A percentile compares a stretch with the other conserved stretches of the same genome.
phyloP scores from a whole-genome alignment of 768 basidiomycete genomes.

The Crassisporium funariophilum region DNA sequence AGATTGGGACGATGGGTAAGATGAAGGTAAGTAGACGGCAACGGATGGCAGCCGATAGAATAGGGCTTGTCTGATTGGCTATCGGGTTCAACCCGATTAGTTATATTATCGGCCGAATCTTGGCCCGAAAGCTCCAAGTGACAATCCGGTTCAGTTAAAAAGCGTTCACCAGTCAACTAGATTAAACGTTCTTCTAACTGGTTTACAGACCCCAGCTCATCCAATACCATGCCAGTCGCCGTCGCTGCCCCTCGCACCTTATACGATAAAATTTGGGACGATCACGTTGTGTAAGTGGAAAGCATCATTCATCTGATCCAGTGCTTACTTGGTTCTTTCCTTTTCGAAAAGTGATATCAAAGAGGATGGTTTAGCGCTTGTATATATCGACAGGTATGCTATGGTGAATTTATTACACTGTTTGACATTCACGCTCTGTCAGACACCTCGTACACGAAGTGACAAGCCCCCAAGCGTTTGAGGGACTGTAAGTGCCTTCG shows the following conservation, averaged over 20 bases:
- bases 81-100: background rate
- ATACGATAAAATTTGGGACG: conserved; percentile 98
- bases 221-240: conserved; percentile 39
- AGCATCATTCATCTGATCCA: conserved; percentile 6
- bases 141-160: conserved; percentile 9
- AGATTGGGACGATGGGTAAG: too few relatives aligned
- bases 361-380: conserved; percentile 75
- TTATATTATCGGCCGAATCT: background rate
- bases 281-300: conserved; percentile 82
- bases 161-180: background rate
- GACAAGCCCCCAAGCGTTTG: conserved; percentile 92
- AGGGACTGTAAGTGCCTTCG: conserved; percentile 62
- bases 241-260: conserved; percentile 74
- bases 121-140: conserved; percentile 1
- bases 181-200: conserved; percentile 8
- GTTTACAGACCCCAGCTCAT: conserved; percentile 7
- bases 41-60: too few relatives aligned
- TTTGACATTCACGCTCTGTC: conserved; percentile 9
- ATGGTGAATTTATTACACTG: background rate
- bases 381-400: conserved; percentile 79
- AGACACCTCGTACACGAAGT: conserved; percentile 85
- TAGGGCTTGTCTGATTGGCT: background rate
- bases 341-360: conserved; percentile 57
- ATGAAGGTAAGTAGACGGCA: too few relatives aligned
- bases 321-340: conserved; percentile 16